phyloP scores from a whole-genome alignment of 768 basidiomycete species.

The Suillus lakei region DNA sequence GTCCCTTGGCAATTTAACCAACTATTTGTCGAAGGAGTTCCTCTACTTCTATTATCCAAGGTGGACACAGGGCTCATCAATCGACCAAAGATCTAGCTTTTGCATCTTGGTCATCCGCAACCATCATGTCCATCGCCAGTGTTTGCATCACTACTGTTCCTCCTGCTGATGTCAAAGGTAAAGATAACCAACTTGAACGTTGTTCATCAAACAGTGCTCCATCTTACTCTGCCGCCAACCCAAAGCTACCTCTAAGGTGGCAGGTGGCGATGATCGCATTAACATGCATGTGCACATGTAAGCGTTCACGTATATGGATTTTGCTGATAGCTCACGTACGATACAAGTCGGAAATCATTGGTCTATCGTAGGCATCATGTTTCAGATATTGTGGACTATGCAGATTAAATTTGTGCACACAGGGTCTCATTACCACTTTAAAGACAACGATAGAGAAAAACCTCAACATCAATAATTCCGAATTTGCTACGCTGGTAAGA shows the following conservation, averaged over 20 bases:
- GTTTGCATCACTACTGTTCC: neutral
- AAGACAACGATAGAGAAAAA: slow-evolving; percentile 49
- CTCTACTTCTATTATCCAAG: neutral
- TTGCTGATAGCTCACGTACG: slow-evolving; percentile 1
- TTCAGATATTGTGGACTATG: neutral
- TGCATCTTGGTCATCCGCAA: no score
- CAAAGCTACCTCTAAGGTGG: slow-evolving; percentile 40
- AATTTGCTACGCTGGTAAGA: slow-evolving; percentile 46
- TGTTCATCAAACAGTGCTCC: neutral
- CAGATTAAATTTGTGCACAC: neutral
- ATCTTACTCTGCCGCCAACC: slow-evolving; percentile 23
- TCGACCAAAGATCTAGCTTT: neutral
- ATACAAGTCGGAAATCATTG: slow-evolving; percentile 45
- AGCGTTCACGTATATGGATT: slow-evolving; percentile 18
- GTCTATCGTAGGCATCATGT: slow-evolving; percentile 41
- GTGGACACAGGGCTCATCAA: neutral
- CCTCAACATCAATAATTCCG: slow-evolving; percentile 47
- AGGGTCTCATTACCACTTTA: slow-evolving; percentile 45
- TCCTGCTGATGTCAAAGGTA: neutral
- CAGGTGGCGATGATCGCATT: slow-evolving; percentile 39
- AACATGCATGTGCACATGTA: slow-evolving; percentile 47
- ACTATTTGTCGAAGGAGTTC: neutral
- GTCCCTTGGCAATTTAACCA: no score
- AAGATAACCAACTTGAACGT: neutral
- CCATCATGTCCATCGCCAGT: neutral